Evolutionary conservation across 2,329 filamentous ascomycete genomes (phyloP), one percentile per base, ranked within the genome.

Genomic region (Trichophyton rubrum): DNA sequence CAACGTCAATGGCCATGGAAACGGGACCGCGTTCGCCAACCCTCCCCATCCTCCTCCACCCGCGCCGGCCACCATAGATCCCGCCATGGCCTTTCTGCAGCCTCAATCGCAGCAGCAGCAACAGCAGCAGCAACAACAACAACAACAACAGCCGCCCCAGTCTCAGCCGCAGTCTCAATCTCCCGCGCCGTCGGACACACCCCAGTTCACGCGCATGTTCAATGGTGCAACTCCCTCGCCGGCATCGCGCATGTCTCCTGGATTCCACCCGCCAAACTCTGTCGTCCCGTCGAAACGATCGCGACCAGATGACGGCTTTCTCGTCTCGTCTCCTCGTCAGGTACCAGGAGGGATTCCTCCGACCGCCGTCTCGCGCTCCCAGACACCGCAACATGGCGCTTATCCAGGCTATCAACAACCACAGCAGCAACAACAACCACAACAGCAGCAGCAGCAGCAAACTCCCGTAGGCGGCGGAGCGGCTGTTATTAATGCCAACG

Each of bases 211-310:
- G 70, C 79, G 80, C 70, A 87, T 92, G 82, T 88, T 89, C 72
- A 93, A 92, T 78, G 87, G 89, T 76, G 84, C 81, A 69, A 41
- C 55, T 13, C 49, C 49, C 9, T 53, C 49, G 7, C 49, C 49
- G 49, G 86, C 88, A 79, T 89, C 89, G 80, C 91, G 90, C 74
- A 85, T 85, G 63, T 91, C 89, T 59, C 88, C 88, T 51, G 85
- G 85, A 62, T 92, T 89, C 73, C 82, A 87, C 69, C 88, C 88
- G 69, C 83, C 87, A 63, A 92, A 89, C 75, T 81, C 87, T 56
- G 85, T 95, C 69, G 86, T 96, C 66, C 92, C 92, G 62, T 92
- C 91, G 22, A 99, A 97, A 77, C 85, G 93, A 69, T 83, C 88
- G 59, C 83, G 89, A 55, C 87, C 88, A 59, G 90, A 95, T 75